Evolutionary conservation across 2,329 filamentous ascomycete species (phyloP), one percentile per base, ranked within the genome.

Genomic region (Sporothrix pallida): DNA sequence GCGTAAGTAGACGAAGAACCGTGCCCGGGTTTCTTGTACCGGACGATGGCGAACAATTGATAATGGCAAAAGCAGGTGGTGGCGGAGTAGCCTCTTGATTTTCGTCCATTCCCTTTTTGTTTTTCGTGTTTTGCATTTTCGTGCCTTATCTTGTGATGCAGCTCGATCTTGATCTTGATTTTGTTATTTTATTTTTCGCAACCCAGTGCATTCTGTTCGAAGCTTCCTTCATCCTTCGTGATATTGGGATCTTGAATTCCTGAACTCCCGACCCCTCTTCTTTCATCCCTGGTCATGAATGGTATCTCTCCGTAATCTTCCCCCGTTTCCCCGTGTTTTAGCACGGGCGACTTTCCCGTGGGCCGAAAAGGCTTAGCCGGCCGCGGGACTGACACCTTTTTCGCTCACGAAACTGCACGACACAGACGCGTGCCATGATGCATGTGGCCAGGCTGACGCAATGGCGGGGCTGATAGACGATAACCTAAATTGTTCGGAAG

Each of bases 361-460:
- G 68, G 68, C 68, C 68, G 68, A 70, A 70, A 60, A 31, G 52
- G 12, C 69, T 48, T 48, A 60, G 15, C 69, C 69, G 20, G 69
- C 42, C 31, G 7, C 60, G 63, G 44, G 2, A 12, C 10, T 48
- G 42, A 15, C 20, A 17, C 46, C 31, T 65, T 60, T 62, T 42
- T 26, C 13, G 13, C 17, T 31, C 42, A 67, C n/a, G 13, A 23
- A 17, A 68, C 63, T 68, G 65, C 65, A 37, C 7, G 13, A 54
- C 46, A 50, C 15, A 15, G 31, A 31, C 46, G 12, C 48, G 46
- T 31, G 46, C 44, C 65, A 37, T 52, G n/a, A 31, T 54, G 65
- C 46, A 52, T 54, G 8, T 52, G 12, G 65, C 10, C 20, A 65
- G 46, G n/a, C 37, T 60, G 26, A 60, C 56, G 56, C 26, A 60